These are phyloP conservation scores for Amanita fuliginea DNA, from an alignment of 768 basidiomycete species.

Conservation along the genomic window DNA sequence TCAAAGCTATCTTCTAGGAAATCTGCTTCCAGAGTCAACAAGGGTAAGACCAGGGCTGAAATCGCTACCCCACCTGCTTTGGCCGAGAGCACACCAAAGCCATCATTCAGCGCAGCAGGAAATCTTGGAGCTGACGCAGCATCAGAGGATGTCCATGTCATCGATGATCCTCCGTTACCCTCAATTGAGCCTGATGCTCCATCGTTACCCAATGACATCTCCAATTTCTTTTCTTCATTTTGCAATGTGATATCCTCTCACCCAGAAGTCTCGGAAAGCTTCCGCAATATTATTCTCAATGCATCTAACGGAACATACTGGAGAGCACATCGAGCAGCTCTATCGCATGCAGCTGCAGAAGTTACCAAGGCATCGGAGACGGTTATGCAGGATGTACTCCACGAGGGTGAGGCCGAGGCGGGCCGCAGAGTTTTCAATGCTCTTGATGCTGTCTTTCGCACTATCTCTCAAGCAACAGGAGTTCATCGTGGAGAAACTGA, in stretches of 20 bases:
- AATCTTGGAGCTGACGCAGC: slow-evolving; percentile 11
- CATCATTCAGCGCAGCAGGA: slow-evolving; percentile 9
- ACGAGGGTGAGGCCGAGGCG: slow-evolving; percentile 52
- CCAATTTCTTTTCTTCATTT: slow-evolving; percentile 45
- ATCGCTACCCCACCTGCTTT: slow-evolving; percentile 5
- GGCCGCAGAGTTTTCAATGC: slow-evolving; percentile 52
- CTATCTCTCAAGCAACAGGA: slow-evolving; percentile 29
- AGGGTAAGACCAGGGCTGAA: slow-evolving; percentile 38
- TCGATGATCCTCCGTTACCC: slow-evolving; percentile 35
- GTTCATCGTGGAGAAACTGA: slow-evolving; percentile 2
- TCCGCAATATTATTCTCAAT: slow-evolving; percentile 56
- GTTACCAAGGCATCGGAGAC: slow-evolving; percentile 35
- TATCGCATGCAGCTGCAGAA: slow-evolving; percentile 47
- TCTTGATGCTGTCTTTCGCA: slow-evolving; percentile 44
- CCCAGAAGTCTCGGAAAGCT: slow-evolving; percentile 59
- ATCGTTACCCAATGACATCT: slow-evolving; percentile 55
- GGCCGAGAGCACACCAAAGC: slow-evolving; percentile 28
- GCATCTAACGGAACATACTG: slow-evolving; percentile 59
- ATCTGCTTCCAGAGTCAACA: slow-evolving; percentile 17
- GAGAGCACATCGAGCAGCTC: slow-evolving; percentile 45
- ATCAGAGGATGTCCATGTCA: neutral
- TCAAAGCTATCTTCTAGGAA: neutral
- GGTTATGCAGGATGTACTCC: slow-evolving; percentile 34
- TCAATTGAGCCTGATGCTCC: slow-evolving; percentile 25
- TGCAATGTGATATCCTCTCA: slow-evolving; percentile 47